Conservation (phyloP, 768 basidiomycete species). For the Trametes coccinea region DNA sequence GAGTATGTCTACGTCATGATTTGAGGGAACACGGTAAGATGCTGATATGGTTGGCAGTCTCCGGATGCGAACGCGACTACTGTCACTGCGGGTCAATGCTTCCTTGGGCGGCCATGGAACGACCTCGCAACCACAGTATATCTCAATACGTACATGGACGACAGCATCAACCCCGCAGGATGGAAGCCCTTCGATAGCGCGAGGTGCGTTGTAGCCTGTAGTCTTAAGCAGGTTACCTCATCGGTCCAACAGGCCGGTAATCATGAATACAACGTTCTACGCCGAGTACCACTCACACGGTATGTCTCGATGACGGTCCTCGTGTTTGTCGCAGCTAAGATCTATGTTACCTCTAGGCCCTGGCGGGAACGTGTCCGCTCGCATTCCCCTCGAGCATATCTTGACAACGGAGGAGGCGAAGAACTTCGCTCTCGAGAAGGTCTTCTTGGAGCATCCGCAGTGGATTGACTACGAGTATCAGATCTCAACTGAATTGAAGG, state of each 20-base stretch:
- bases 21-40: neutral
- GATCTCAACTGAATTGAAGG: conserved; percentile 29
- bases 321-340: no score
- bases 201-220: conserved; percentile 33
- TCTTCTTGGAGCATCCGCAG: conserved; percentile 49
- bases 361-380: conserved; percentile 47
- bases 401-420: conserved; percentile 42
- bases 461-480: conserved; percentile 60
- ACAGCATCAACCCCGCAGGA: conserved; percentile 50
- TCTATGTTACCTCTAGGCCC: conserved; percentile 40
- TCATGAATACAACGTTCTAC: conserved; percentile 56
- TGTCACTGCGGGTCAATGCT: conserved; percentile 46
- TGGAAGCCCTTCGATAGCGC: conserved; percentile 49
- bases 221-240: neutral
- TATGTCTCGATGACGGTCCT: conserved; percentile 19
- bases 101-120: conserved; percentile 70
- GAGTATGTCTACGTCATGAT: conserved; percentile 35
- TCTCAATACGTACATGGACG: conserved; percentile 58
- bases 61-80: conserved; percentile 57
- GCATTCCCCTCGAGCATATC: conserved; percentile 49
- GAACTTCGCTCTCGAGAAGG: conserved; percentile 46
- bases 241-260: conserved; percentile 38
- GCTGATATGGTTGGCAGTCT: conserved; percentile 39
- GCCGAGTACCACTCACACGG: conserved; percentile 60
- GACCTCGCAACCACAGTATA: conserved; percentile 55